Evolutionary conservation across 2,329 filamentous ascomycete species (phyloP), one percentile per base, ranked within the genome.

Genomic region (Juglanconis juglandina): DNA sequence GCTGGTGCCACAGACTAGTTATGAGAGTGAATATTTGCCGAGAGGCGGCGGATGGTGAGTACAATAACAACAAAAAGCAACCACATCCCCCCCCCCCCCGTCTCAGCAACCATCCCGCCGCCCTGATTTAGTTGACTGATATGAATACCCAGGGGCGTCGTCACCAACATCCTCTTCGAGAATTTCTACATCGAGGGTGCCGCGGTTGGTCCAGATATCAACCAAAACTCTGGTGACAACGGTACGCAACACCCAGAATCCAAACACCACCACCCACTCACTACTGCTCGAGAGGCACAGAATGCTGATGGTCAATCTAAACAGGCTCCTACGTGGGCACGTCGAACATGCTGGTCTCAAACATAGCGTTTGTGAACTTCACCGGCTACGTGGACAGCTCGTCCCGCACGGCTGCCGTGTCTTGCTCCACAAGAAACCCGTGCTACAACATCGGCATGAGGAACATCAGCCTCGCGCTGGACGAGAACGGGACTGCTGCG

Each of bases 311-410:
- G 4, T 5, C 11, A 7, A 5, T 10, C 3, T 47, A 10, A 14
- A 11, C 30, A 63, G 62, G 59, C 24, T 59, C 59, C 1, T 78
- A 72, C 42, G 51, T 69, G 0, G 81, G 81, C 0, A 82, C 79
- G 7, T 80, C 76, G 49, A 75, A 78, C 62, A 81, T 85, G 78
- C 70, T 74, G 10, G 68, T 85, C 49, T 77, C 73, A 1, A 77
- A 83, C 60, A 68, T 84, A 14, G 72, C 71, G 1, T 83, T 81
- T 67, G 73, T 77, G 34, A 82, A 83, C 62, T 83, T 83, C 59
- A 81, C 77, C 0, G 81, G 81, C 1, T 79, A 74, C 58, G 67
- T 79, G 5, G 51, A 46, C 37, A 71, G 67, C 1, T 67, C 66
- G 8, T 73, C 67, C 5, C 71, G 68, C 53, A 75, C 73, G 6